Conservation (phyloP, 176 grass and related monocot genomes). For the Sorghum bicolor region Sorghum_bicolor_NCBIv3 NC_012873.2:531501-532000, state of each 20-base stretch:
- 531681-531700: no score
- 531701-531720: no score
- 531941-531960: not conserved
- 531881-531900: not conserved
- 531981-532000: not conserved
- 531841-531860: no score
- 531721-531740: no score
- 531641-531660: no score
- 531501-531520: not conserved
- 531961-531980: not conserved
- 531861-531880: not conserved
- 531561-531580: not conserved
- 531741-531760: no score
- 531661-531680: no score
- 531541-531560: not conserved
- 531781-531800: not conserved
- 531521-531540: not conserved
- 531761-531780: no score
- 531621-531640: no score
- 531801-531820: not conserved
- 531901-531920: no score
- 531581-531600: not conserved
- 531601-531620: no score
- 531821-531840: no score
- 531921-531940: not conserved